Conservation (phyloP, 768 basidiomycete species). For the Nevesoporus exiguus region DNA sequence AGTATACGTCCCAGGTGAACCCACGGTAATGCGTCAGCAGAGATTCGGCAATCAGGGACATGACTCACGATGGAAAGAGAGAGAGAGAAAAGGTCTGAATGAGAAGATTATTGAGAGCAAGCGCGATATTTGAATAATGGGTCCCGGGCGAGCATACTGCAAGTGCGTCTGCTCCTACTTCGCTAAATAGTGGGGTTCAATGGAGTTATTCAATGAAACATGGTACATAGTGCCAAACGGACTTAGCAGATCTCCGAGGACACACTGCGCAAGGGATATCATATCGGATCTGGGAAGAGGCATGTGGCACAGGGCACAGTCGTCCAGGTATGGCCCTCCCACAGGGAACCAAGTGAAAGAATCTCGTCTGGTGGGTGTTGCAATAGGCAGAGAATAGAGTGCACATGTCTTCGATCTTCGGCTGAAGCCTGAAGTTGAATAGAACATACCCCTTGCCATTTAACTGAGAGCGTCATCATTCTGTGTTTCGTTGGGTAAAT, state of each 20-base stretch:
- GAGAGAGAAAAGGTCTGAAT: not conserved
- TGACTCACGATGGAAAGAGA: conserved; percentile 7
- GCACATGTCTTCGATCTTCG: conserved; percentile 19
- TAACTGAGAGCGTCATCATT: conserved; percentile 8
- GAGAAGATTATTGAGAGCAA: not conserved
- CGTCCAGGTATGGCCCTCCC: not conserved
- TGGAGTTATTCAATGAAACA: not conserved
- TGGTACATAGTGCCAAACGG: not conserved
- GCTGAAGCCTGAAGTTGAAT: conserved; percentile 4
- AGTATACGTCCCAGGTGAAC: conserved; percentile 1
- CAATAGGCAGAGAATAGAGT: conserved; percentile 7
- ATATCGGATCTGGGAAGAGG: not conserved
- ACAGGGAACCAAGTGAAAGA: not conserved
- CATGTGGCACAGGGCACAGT: not conserved
- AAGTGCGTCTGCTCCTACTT: not conserved
- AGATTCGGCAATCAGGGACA: not conserved
- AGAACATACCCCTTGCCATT: conserved; percentile 18
- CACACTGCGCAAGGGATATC: conserved; percentile 14
- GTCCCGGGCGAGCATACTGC: not conserved
- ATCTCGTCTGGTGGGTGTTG: not conserved
- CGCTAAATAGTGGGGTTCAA: not conserved
- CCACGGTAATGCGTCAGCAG: not conserved
- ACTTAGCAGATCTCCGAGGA: conserved; percentile 1
- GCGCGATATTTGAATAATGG: not conserved
- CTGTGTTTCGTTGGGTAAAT: too few relatives aligned